phyloP scores from a whole-genome alignment of 768 basidiomycete species.

The Mycena capillaripes region DNA sequence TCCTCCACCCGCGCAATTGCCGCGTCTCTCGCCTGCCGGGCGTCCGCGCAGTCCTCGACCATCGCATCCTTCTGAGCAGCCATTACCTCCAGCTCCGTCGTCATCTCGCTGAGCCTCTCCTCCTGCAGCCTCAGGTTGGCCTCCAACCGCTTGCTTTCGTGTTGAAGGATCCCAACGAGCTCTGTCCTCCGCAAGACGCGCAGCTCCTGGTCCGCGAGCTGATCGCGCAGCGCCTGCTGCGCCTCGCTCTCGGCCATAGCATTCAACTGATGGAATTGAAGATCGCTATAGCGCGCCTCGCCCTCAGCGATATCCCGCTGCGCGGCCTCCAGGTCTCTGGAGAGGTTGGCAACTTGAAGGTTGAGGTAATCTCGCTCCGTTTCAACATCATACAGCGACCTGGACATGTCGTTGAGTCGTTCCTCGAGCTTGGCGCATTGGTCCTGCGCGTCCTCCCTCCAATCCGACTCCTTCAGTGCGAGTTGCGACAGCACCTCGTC shows the following conservation, averaged over 20 bases:
- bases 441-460: conserved; percentile 52
- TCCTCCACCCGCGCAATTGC: conserved; percentile 68
- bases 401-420: conserved; percentile 59
- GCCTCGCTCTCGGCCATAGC: conserved; percentile 71
- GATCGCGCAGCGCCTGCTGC: conserved; percentile 67
- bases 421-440: conserved; percentile 57
- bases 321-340: conserved; percentile 65
- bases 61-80: conserved; percentile 81
- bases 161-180: conserved; percentile 83
- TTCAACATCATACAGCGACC: conserved; percentile 68
- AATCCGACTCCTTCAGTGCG: conserved; percentile 47
- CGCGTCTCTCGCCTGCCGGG: conserved; percentile 78
- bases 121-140: conserved; percentile 82
- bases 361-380: conserved; percentile 76
- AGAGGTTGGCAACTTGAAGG: conserved; percentile 76
- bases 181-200: conserved; percentile 77
- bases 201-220: conserved; percentile 78
- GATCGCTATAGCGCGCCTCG: conserved; percentile 70
- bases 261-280: conserved; percentile 78
- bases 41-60: conserved; percentile 88
- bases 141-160: conserved; percentile 83
- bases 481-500: conserved; percentile 52
- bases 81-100: conserved; percentile 74
- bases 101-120: conserved; percentile 80
- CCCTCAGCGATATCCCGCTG: conserved; percentile 69